phyloP scores from a whole-genome alignment of 495 filamentous ascomycete species.

The Peziza echinospora region DNA sequence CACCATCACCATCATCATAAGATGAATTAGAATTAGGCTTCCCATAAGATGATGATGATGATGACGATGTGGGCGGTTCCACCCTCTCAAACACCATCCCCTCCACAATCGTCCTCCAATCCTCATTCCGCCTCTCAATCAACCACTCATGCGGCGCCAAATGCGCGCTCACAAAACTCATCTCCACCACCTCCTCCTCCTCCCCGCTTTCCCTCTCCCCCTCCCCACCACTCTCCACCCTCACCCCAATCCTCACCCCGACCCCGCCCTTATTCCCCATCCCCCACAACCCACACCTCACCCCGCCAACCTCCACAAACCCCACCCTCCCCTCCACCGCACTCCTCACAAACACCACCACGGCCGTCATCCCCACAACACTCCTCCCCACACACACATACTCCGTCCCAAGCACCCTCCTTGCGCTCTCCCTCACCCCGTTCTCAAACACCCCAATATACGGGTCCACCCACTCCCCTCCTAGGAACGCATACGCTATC shows the following conservation, averaged over 20 bases:
- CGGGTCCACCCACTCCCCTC: slow-evolving; percentile 52
- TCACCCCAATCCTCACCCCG: slow-evolving; percentile 45
- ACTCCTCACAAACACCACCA: slow-evolving; percentile 30
- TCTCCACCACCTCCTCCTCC: slow-evolving; percentile 27
- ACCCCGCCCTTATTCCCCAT: slow-evolving; percentile 95
- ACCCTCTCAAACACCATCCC: slow-evolving; percentile 46
- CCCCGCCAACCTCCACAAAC: slow-evolving; percentile 40
- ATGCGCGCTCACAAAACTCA: slow-evolving; percentile 79
- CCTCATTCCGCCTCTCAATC: slow-evolving; percentile 46
- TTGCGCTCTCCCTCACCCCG: slow-evolving; percentile 46
- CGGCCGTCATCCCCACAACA: slow-evolving; percentile 3
- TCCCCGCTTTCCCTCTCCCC: slow-evolving; percentile 9
- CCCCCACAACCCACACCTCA: slow-evolving; percentile 58
- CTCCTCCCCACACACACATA: not conserved
- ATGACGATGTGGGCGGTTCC: slow-evolving; percentile 19
- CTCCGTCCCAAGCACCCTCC: slow-evolving; percentile 3
- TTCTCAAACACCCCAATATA: slow-evolving; percentile 49
- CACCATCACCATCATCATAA: slow-evolving; percentile 2
- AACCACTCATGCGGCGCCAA: slow-evolving; percentile 66
- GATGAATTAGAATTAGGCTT: no score
- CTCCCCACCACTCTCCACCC: slow-evolving; percentile 8
- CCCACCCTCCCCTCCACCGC: slow-evolving; percentile 29
- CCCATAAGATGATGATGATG: no score
- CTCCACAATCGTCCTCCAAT: slow-evolving; percentile 66
- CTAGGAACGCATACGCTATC: slow-evolving; percentile 60